phyloP scores from a whole-genome alignment of 176 grass and related monocot species.

The Chloris gayana region DNA sequence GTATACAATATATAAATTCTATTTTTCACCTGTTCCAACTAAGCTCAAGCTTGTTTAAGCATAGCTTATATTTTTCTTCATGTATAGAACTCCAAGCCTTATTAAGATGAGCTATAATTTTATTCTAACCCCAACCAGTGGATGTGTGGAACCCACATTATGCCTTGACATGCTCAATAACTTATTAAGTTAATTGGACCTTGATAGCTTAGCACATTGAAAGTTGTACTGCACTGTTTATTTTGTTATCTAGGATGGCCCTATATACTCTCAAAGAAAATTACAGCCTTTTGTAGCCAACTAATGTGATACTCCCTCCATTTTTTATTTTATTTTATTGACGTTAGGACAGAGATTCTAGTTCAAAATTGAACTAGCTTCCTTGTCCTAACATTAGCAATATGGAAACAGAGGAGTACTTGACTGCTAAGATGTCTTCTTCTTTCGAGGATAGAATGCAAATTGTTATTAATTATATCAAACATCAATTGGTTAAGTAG shows the following conservation, averaged over 20 bases:
- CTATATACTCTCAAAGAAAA: conserved; percentile 1
- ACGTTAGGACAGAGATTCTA: too few relatives aligned
- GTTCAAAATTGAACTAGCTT: too few relatives aligned
- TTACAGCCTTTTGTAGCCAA: conserved; percentile 1
- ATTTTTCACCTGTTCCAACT: neutral
- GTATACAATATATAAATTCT: neutral
- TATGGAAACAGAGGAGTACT: too few relatives aligned
- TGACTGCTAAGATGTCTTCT: neutral
- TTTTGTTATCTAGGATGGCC: conserved; percentile 30
- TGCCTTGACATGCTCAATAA: neutral
- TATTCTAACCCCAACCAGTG: neutral
- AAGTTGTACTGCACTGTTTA: neutral
- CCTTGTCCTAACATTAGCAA: too few relatives aligned
- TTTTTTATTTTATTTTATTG: too few relatives aligned
- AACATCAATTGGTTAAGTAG: conserved; percentile 12
- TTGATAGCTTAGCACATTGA: neutral
- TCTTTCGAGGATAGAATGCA: neutral
- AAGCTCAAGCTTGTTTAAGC: neutral
- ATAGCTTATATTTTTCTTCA: neutral
- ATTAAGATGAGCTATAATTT: neutral
- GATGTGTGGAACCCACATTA: too few relatives aligned
- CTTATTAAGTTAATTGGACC: neutral
- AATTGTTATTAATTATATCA: conserved; percentile 5
- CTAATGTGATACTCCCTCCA: neutral
- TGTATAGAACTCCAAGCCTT: neutral